Evolutionary conservation across 768 basidiomycete species (phyloP).

Genomic region (Trametes elegans): DNA sequence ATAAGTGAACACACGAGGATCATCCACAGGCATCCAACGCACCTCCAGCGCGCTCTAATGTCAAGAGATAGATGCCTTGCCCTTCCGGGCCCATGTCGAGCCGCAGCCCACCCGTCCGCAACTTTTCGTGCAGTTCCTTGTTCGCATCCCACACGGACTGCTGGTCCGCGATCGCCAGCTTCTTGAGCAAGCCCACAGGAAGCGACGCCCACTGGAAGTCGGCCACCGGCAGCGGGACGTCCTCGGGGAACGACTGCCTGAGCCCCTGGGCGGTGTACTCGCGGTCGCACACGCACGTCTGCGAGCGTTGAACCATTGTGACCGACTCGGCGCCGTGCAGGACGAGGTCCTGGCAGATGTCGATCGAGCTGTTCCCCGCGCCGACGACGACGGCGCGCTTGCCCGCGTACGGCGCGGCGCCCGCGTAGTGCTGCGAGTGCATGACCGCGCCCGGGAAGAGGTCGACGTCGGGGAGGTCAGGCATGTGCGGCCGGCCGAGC

Average conservation of each 20-base stretch:
- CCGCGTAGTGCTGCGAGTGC: constrained; percentile 53
- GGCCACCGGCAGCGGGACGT: constrained; percentile 35
- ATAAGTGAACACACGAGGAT: background rate
- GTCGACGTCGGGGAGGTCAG: constrained; percentile 44
- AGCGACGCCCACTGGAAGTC: constrained; percentile 37
- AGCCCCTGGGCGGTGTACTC: constrained; percentile 1
- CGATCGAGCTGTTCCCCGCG: constrained; percentile 44
- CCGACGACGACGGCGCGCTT: constrained; percentile 71
- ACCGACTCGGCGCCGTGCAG: constrained; percentile 33
- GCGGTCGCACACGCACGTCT: constrained; percentile 33
- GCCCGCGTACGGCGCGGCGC: constrained; percentile 47
- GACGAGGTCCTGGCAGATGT: constrained; percentile 38
- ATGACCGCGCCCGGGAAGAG: constrained; percentile 48
- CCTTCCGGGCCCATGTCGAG: constrained; percentile 38
- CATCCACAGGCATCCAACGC: background rate
- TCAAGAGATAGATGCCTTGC: constrained; percentile 34
- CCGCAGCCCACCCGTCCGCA: constrained; percentile 37
- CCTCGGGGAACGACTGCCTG: constrained; percentile 16
- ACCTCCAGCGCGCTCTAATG: constrained; percentile 36
- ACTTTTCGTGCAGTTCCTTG: constrained; percentile 39
- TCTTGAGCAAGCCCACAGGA: constrained; percentile 22
- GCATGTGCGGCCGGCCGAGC: constrained; percentile 44
- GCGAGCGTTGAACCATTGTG: constrained; percentile 43
- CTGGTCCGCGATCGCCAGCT: constrained; percentile 1
- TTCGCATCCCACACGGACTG: constrained; percentile 6